phyloP scores from a whole-genome alignment of 2,329 filamentous ascomycete species.

The Rhexocercosporidium sp. region DNA sequence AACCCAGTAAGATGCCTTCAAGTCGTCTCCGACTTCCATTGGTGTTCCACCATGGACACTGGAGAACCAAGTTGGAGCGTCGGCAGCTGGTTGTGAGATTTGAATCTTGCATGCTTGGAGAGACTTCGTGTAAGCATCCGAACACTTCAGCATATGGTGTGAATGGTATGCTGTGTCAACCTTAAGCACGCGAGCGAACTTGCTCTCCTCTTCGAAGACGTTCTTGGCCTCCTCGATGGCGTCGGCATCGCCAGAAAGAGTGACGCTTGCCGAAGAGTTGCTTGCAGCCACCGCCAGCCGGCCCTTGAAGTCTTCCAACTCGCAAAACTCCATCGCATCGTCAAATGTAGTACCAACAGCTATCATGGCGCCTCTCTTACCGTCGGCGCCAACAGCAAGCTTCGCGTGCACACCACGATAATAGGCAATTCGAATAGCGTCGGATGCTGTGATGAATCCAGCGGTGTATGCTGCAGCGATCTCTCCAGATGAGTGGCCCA shows the following conservation, averaged over 20 bases:
- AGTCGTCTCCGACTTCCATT: too few relatives aligned
- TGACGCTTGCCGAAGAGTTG: slow-evolving; percentile 34
- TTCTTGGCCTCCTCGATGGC: slow-evolving; percentile 17
- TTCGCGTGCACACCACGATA: slow-evolving; percentile 42
- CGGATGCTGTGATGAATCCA: slow-evolving; percentile 39
- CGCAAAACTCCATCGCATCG: slow-evolving; percentile 18
- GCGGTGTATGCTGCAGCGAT: slow-evolving; percentile 53
- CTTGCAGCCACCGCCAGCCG: slow-evolving; percentile 39
- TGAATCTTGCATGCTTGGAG: slow-evolving; percentile 15
- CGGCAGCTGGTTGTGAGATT: not conserved
- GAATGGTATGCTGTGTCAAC: slow-evolving; percentile 36
- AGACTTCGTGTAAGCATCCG: slow-evolving; percentile 27
- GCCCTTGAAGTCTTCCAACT: too few relatives aligned
- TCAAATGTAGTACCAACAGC: slow-evolving; percentile 46
- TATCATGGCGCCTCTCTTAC: slow-evolving; percentile 53
- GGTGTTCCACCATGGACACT: too few relatives aligned
- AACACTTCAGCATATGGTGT: slow-evolving; percentile 33
- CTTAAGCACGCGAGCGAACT: slow-evolving; percentile 27
- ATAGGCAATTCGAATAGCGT: slow-evolving; percentile 53
- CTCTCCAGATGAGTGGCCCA: slow-evolving; percentile 54
- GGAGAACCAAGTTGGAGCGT: too few relatives aligned
- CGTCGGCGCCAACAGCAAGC: slow-evolving; percentile 22
- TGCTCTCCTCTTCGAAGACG: slow-evolving; percentile 19
- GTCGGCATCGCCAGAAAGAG: slow-evolving; percentile 36
- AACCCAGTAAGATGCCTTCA: too few relatives aligned